A percentile compares a stretch with the other conserved stretches of the same genome.
These are phyloP conservation scores for Bacidia rubella DNA, from an alignment of 495 filamentous ascomycete species.

Conservation along the genomic window DNA sequence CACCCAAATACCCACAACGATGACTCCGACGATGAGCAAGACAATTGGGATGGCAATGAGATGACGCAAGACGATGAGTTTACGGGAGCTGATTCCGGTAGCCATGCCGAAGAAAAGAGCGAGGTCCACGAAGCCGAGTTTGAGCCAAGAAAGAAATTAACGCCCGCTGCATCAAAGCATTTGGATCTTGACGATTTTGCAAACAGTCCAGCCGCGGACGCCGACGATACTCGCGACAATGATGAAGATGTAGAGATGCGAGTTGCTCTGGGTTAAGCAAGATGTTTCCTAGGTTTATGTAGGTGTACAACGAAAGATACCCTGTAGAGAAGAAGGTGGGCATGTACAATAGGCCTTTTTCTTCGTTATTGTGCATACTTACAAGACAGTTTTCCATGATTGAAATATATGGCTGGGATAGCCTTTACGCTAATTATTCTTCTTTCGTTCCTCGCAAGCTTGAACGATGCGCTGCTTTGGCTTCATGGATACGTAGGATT, in stretches of 20 bases:
- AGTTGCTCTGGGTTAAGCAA: slow-evolving; percentile 14
- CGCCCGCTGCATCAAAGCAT: slow-evolving; percentile 2
- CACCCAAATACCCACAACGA: neutral
- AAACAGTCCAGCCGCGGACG: slow-evolving; percentile 14
- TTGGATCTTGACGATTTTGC: slow-evolving; percentile 15
- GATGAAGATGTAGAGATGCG: slow-evolving; percentile 25
- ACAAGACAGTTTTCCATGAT: no score
- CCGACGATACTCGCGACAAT: slow-evolving; percentile 23
- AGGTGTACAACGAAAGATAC: neutral
- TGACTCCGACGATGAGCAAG: slow-evolving; percentile 6
- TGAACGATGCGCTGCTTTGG: no score
- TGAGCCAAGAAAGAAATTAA: neutral
- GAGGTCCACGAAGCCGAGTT: neutral
- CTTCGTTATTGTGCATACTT: neutral
- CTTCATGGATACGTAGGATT: no score
- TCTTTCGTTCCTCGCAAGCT: no score
- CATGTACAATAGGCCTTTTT: neutral
- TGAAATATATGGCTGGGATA: no score
- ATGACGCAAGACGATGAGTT: neutral
- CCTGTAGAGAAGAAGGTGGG: neutral
- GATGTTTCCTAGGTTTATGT: neutral
- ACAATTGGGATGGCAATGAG: neutral
- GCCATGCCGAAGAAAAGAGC: neutral
- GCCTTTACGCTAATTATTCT: no score
- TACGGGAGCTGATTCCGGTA: neutral